phyloP scores from a whole-genome alignment of 257 asterid species.

The Ajuga chamaepitys region DNA sequence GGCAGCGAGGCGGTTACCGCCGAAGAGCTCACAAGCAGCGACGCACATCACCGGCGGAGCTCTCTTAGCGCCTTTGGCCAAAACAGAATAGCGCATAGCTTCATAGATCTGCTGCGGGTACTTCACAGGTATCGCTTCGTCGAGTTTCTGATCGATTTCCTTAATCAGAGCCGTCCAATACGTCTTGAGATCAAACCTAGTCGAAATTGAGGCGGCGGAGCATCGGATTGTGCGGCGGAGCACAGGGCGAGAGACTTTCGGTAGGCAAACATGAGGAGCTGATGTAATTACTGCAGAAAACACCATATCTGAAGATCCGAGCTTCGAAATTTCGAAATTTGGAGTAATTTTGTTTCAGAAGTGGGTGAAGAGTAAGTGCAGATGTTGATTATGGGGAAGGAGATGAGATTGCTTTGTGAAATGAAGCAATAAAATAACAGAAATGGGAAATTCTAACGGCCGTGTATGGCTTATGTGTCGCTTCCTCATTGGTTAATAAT shows the following conservation, averaged over 20 bases:
- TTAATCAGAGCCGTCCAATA: conserved; percentile 72
- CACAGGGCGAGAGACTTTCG: conserved; percentile 25
- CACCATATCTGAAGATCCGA: conserved; percentile 13
- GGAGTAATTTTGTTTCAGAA: not conserved
- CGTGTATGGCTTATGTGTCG: conserved; percentile 12
- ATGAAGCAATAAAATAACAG: not conserved
- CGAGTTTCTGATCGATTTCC: conserved; percentile 79
- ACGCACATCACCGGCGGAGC: conserved; percentile 96
- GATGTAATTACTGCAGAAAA: conserved; percentile 21
- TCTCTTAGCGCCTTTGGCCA: conserved; percentile 86
- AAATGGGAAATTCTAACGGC: not conserved
- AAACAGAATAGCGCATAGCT: conserved; percentile 90
- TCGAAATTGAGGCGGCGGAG: conserved; percentile 28
- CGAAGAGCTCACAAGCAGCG: conserved; percentile 88
- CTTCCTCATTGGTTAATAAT: conserved; percentile 1
- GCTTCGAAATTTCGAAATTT: not conserved
- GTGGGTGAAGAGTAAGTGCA: not conserved
- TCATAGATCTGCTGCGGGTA: conserved; percentile 92
- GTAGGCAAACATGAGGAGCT: conserved; percentile 20
- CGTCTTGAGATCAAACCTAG: conserved; percentile 66
- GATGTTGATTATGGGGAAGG: not conserved
- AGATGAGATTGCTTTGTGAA: conserved; percentile 12
- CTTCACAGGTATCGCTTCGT: conserved; percentile 70
- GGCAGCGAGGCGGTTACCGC: conserved; percentile 77
- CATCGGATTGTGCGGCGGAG: conserved; percentile 41